Percentiles rank a stretch among this genome's conserved stretches.
Conservation (phyloP, 352 stramenopile species). For the Phytophthora fragariaefolia region DNA sequence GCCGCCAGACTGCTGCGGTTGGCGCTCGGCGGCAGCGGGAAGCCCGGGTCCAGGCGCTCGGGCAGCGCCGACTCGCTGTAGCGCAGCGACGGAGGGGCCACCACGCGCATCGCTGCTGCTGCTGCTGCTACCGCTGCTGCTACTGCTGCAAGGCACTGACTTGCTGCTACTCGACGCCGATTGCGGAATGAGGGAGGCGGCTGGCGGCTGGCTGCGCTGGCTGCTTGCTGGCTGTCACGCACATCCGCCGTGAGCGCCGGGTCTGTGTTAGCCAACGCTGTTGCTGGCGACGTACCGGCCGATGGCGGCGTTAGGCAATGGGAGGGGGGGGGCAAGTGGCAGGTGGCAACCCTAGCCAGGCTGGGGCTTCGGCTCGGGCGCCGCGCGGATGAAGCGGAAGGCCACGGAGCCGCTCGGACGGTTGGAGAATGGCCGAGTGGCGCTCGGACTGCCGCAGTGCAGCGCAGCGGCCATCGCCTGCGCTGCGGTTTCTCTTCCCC, state of each 20-base stretch:
- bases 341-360: too few relatives aligned
- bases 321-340: too few relatives aligned
- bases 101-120: slow-evolving; percentile 28
- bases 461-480: not conserved
- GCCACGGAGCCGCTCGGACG: too few relatives aligned
- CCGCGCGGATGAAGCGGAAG: too few relatives aligned
- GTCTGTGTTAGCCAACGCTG: slow-evolving; percentile 26
- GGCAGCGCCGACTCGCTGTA: slow-evolving; percentile 64
- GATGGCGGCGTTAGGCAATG: slow-evolving; percentile 28
- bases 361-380: too few relatives aligned
- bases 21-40: slow-evolving; percentile 49
- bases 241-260: slow-evolving; percentile 19
- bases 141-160: too few relatives aligned
- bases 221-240: not conserved
- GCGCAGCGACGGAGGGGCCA: slow-evolving; percentile 37
- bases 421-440: slow-evolving; percentile 24
- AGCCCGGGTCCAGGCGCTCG: slow-evolving; percentile 50
- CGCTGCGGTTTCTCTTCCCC: slow-evolving; percentile 24
- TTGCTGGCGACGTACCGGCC: slow-evolving; percentile 24
- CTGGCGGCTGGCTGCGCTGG: not conserved
- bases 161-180: slow-evolving; percentile 13
- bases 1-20: slow-evolving; percentile 69
- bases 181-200: slow-evolving; percentile 25
- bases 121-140: not conserved
- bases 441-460: not conserved